phyloP scores from a whole-genome alignment of 2,329 filamentous ascomycete genomes.

The Stachybotrys elegans region DNA sequence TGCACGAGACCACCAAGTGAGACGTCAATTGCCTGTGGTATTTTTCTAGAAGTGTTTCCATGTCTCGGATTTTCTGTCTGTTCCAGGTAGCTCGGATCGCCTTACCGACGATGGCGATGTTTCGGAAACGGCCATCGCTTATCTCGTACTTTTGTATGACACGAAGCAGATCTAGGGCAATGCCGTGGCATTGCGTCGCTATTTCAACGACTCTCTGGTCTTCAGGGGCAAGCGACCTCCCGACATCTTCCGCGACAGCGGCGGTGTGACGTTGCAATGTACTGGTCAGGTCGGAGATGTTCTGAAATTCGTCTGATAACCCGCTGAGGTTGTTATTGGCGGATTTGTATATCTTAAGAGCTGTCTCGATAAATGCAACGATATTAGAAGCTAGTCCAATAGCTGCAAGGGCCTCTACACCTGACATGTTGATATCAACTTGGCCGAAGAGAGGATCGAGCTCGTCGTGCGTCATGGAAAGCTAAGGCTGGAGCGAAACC shows the following conservation, averaged over 20 bases:
- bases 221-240: background rate
- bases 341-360: constrained; percentile 2
- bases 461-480: no score
- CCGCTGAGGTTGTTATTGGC: background rate
- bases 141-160: constrained; percentile 1
- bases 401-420: background rate
- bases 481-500: no score
- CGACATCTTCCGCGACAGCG: background rate
- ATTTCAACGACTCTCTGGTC: background rate
- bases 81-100: background rate
- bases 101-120: background rate
- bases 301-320: background rate
- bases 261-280: background rate
- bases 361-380: background rate
- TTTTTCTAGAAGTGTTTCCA: background rate
- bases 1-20: background rate
- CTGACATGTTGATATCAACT: background rate
- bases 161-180: background rate
- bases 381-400: background rate
- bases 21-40: background rate
- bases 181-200: constrained; percentile 1
- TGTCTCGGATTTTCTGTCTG: background rate
- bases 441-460: no score
- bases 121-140: background rate
- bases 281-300: background rate